These are phyloP conservation scores for Teratosphaeria nubilosa DNA, from an alignment of 2,329 filamentous ascomycete species.

Conservation along the genomic window DNA sequence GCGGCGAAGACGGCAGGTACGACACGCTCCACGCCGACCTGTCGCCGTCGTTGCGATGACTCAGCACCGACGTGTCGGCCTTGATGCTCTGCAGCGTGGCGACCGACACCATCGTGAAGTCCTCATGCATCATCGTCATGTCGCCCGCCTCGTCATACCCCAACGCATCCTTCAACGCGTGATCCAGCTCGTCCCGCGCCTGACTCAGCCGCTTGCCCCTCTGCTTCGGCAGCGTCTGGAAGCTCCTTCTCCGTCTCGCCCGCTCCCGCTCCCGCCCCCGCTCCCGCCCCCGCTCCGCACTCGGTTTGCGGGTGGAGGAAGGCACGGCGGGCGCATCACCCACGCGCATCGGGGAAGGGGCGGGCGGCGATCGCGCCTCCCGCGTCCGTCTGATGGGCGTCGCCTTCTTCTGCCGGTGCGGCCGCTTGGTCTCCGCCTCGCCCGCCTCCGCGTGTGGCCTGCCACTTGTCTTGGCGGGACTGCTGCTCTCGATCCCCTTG, in stretches of 20 bases:
- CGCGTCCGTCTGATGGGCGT: constrained; percentile 14
- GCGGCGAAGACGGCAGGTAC: constrained; percentile 25
- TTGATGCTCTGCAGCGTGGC: constrained; percentile 33
- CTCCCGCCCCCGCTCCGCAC: not conserved
- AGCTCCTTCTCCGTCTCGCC: not conserved
- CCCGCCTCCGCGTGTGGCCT: not conserved
- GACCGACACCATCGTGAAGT: constrained; percentile 42
- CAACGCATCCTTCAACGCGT: constrained; percentile 21
- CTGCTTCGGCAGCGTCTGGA: constrained; percentile 7
- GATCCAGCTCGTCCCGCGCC: constrained; percentile 22
- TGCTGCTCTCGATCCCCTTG: constrained; percentile 20
- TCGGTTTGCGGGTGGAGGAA: not conserved
- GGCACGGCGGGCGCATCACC: constrained; percentile 1
- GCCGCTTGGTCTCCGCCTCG: not conserved
- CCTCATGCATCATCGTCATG: constrained; percentile 39
- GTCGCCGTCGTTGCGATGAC: not conserved
- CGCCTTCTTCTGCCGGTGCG: constrained; percentile 21
- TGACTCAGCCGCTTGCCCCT: constrained; percentile 16
- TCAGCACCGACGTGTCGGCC: constrained; percentile 8
- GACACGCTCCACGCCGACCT: constrained; percentile 5
- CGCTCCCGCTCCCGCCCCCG: not conserved
- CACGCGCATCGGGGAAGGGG: not conserved
- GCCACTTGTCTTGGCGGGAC: not conserved
- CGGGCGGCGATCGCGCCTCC: not conserved
- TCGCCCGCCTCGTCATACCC: constrained; percentile 27